Evolutionary conservation across 2,329 filamentous ascomycete genomes (phyloP), one percentile per base, ranked within the genome.

Genomic region (Phyllosticta citribraziliensis): DNA sequence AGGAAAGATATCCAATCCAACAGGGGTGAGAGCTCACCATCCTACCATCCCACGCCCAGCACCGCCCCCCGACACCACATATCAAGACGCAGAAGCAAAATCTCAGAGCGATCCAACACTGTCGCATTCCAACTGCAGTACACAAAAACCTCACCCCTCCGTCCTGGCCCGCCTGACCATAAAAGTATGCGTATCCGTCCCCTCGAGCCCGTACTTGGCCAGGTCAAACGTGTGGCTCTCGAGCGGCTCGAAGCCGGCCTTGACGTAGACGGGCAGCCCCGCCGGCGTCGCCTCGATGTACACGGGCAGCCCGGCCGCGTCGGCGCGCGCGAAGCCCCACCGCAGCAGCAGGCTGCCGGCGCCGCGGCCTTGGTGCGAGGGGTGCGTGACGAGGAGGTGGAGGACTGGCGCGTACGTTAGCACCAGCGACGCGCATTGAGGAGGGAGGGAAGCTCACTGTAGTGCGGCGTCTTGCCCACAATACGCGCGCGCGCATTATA

Each of bases 201-300:
- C 71, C 52, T 69, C 61, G 0, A 63, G 50, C 1, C 71, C 72
- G 40, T 72, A 73, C 35, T 70, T 69, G 0, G 58, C 56, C 35
- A 72, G 22, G 52, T 73, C 68, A 20, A 69, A 73, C 2, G 57
- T 54, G 22, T 65, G 60, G 12, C 68, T 67, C 3, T 68, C 55
- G 11, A 66, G 63, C 2, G 63, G n/a, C 9, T 64, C 57, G 27
- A 72, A 74, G 10, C 70, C 70, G 51, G 47, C 35, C 8, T 55
- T 57, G 14, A 22, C 30, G 63, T 80, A 79, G 20, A 79, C 62
- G 10, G 67, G 67, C 59, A 69, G 67, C 0, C 73, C 77, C 55
- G 67, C 65, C 24, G 68, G 65, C n/a, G 70, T 74, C 6, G 72
- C 69, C 64, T 78, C 75, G 35, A 79, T 57, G 67, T 76, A 79